A percentile compares a stretch with the other conserved stretches of the same genome.
Conservation (phyloP, 1,139 yeast genomes). For the Geotrichum siamense region DNA sequence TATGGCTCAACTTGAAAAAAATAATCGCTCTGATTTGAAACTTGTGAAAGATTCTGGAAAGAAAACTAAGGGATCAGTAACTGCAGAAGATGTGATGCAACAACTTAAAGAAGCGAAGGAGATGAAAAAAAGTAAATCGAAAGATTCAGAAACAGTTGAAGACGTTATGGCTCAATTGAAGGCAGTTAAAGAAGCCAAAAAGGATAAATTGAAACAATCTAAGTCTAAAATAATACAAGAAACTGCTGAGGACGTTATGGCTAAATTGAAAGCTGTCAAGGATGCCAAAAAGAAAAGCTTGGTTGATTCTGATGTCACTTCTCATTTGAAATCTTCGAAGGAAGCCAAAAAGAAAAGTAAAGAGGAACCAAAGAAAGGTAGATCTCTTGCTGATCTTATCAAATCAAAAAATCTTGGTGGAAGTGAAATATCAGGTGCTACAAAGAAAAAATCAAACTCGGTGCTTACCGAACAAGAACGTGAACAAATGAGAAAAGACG, state of each 20-base stretch:
- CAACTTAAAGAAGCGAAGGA: constrained; percentile 40
- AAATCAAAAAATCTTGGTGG: constrained; percentile 4
- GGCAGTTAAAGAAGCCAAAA: constrained; percentile 32
- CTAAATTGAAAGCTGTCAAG: constrained; percentile 41
- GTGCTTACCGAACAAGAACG: constrained; percentile 15
- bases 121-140: constrained; percentile 20
- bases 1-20: constrained; percentile 34
- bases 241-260: constrained; percentile 32
- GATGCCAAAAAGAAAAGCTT: constrained; percentile 4
- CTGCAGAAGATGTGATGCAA: constrained; percentile 34
- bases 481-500: constrained; percentile 40
- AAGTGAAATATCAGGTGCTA: neutral
- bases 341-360: constrained; percentile 6
- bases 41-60: constrained; percentile 31
- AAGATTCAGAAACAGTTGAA: constrained; percentile 27
- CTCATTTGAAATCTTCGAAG: constrained; percentile 40
- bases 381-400: constrained; percentile 17
- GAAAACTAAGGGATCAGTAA: constrained; percentile 13
- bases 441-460: constrained; percentile 13
- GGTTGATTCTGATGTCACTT: constrained; percentile 32
- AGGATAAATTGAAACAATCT: constrained; percentile 20
- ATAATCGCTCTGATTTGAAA: constrained; percentile 28
- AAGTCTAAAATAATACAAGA: no score
- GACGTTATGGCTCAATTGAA: constrained; percentile 43
- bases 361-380: constrained; percentile 10